Evolutionary conservation across 306 rosid species (phyloP), one percentile per base, ranked within the genome.

Genomic region (Ochetophila trinervis): DNA sequence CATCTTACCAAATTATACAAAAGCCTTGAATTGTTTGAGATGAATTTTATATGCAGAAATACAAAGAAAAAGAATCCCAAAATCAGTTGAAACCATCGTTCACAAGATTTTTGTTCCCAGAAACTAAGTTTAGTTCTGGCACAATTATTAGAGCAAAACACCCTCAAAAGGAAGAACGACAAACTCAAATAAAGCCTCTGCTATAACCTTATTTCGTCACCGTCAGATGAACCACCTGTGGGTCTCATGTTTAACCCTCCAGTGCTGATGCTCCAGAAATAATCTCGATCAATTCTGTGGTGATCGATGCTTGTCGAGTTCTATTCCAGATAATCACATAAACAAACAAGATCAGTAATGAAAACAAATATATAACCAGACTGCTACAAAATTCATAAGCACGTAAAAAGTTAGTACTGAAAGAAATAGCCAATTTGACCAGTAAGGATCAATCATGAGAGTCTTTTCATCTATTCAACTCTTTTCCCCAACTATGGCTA

Each of bases 241-340:
- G 69, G 62, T 60, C 22, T 53, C 73, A 62, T 44, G 27, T 65
- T 83, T 80, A 86, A 79, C 87, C 97, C 68, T 68, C 74, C 53
- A 90, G 77, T 7, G 99, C 99, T 22, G 99, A 84, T 42, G 99
- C 99, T 83, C 99, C 99, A 5, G 99, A 93, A 63, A 93, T 93
- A 80, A 93, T 90, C 88, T 93, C 99, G 20, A n/a, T 86, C 99
- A 93, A 78, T 78, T 93, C 99, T 6, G 99, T 90, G 59, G 99
- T 93, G 62, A 93, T 93, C 36, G 99, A 84, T 67, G 99, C 99
- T 90, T 93, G 99, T 65, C 99, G 99, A 63, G 99, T 93, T 80
- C 99, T 93, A 69, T 71, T 53, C 57, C 77, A 75, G 75, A 55
- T 47, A 11, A 72, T 23, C 44, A 48, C 57, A 75, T 30, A 23